phyloP scores from a whole-genome alignment of 257 asterid genomes.

The Solanum gandarillasii region DNA sequence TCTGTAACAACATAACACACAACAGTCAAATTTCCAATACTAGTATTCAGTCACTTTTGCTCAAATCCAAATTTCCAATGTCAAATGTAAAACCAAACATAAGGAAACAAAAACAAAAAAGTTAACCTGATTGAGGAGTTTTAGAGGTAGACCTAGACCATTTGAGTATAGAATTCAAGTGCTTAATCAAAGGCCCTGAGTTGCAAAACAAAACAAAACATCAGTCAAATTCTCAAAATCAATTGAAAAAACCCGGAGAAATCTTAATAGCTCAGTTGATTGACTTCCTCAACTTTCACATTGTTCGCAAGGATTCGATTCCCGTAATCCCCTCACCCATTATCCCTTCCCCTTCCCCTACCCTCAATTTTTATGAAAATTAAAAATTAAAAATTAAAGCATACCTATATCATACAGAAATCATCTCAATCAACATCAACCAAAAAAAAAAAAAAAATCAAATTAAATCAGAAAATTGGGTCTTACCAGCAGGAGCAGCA shows the following conservation, averaged over 20 bases:
- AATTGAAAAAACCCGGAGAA: not conserved
- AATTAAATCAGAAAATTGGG: not conserved
- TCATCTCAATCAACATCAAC: not conserved
- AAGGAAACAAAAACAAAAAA: not conserved
- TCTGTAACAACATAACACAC: constrained; percentile 25
- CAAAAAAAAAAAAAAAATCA: not conserved
- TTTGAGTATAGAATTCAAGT: constrained; percentile 67
- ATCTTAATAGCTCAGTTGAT: not conserved
- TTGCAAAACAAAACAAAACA: not conserved
- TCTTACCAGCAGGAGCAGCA: constrained; percentile 87
- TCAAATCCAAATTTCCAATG: not conserved
- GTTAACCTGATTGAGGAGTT: constrained; percentile 64
- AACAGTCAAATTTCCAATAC: not conserved
- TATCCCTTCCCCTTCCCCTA: not conserved
- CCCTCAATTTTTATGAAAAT: not conserved
- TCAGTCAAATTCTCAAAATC: not conserved
- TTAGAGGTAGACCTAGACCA: constrained; percentile 80
- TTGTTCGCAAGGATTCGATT: not conserved
- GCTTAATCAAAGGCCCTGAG: constrained; percentile 84
- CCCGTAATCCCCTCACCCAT: not conserved
- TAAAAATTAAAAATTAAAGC: not conserved
- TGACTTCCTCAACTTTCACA: not conserved
- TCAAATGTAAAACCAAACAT: not conserved
- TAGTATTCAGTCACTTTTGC: not conserved
- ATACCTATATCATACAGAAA: constrained; percentile 5